A percentile compares a stretch with the other conserved stretches of the same genome.
Evolutionary conservation across 2,329 filamentous ascomycete species (phyloP).

Genomic region (Alternaria sp.): DNA sequence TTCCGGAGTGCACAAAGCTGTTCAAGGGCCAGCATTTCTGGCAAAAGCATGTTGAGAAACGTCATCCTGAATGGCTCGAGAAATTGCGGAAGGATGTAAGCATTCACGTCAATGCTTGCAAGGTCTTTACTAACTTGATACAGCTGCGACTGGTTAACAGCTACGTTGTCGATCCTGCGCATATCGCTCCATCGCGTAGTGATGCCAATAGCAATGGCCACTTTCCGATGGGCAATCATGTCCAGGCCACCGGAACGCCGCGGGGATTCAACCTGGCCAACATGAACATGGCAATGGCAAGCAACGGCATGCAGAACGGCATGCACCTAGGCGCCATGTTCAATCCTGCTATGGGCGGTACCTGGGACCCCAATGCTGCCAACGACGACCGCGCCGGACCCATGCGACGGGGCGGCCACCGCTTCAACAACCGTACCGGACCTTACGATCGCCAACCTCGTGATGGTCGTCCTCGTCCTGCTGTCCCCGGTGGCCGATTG

Average conservation of each 20-base stretch:
- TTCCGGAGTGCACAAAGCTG: conserved; percentile 92
- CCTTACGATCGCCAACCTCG: conserved; percentile 54
- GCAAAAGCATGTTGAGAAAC: conserved; percentile 97
- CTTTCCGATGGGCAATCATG: conserved; percentile 83
- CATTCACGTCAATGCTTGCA: conserved; percentile 23
- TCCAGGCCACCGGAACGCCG: conserved; percentile 78
- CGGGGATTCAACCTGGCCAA: conserved; percentile 88
- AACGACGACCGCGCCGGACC: conserved; percentile 54
- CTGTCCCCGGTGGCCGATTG: conserved; percentile 58
- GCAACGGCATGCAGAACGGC: conserved; percentile 56
- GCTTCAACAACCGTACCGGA: conserved; percentile 52
- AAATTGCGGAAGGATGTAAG: conserved; percentile 82
- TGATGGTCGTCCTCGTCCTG: conserved; percentile 57
- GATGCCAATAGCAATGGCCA: conserved; percentile 96
- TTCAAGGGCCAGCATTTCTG: conserved; percentile 98
- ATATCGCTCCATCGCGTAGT: conserved; percentile 90
- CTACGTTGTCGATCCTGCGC: conserved; percentile 92
- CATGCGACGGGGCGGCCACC: conserved; percentile 53
- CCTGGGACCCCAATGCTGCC: conserved; percentile 62
- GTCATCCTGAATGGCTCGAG: conserved; percentile 87
- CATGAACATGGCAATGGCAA: conserved; percentile 69
- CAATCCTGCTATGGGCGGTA: conserved; percentile 59
- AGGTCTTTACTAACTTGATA: conserved; percentile 12
- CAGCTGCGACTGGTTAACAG: conserved; percentile 90
- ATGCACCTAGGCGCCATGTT: conserved; percentile 58